Base-by-base conservation (phyloP, 352 stramenopile species). In the Elongisporangium undulatum region DNA sequence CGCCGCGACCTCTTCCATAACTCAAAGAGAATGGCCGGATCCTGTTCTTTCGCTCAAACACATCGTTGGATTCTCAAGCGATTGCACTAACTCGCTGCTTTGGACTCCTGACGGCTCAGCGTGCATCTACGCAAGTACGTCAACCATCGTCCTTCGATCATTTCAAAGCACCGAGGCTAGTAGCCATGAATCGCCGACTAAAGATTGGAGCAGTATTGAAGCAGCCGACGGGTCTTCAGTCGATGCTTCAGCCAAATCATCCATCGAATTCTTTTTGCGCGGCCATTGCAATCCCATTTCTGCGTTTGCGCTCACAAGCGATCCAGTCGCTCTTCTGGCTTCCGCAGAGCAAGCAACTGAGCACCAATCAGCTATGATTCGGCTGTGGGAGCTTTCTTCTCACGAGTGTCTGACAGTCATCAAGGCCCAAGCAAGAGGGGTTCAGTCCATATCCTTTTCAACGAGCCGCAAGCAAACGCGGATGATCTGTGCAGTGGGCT, bases 11-110 rank as follows among this genome's bases (percentile, higher is more conserved):
- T 41, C 29, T 41, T 6, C 4, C 8, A 41, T 41, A 41, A 85
- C 71, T 2, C 62, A 66, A 59, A 71, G 64, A 1, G 74, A 85
- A 50, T 89, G 77, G 79, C 79, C 81, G 17, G 77, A 90, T 55
- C 81, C 81, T 9, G 85, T 91, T 49, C 67, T 91, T 20, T 66
- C 72, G 6, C 65, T 94, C 17, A 60, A 68, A 20, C 75, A 79
- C 15, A 68, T 94, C 54, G 72, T 90, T 45, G 82, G 82, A 0
- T 85, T 90, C 53, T 88, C 78, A 22, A 76, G 71, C n/a, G 55
- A 58, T 2, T 82, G 77, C 26, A 60, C 71, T n/a, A 68, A 65
- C 4, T 63, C 74, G 26, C 39, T 92, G 19, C 49, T 81, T 16
- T 94, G 82, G 82, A 49, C 85, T 29, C 69, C 74, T 1, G 59